Percentiles rank a stretch among this genome's conserved stretches.
These are phyloP conservation scores for Microdochium paspali DNA, from an alignment of 2,329 filamentous ascomycete species.

Conservation along the genomic window DNA sequence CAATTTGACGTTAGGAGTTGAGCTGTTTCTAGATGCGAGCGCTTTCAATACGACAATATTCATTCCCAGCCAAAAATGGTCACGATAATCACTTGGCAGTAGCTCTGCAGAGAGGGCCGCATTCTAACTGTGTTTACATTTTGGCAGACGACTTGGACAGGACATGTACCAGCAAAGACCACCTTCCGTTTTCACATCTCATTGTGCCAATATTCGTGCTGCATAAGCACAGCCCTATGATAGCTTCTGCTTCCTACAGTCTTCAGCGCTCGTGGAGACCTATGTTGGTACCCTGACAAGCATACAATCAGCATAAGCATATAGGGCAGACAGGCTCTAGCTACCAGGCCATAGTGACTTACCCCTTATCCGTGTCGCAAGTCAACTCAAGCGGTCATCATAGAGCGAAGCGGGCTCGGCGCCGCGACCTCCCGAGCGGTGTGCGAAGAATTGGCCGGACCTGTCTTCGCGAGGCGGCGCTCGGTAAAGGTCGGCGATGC, in stretches of 20 bases:
- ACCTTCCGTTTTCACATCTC: neutral
- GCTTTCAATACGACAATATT: too few relatives aligned
- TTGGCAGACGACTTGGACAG: neutral
- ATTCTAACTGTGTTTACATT: neutral
- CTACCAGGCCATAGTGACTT: conserved; percentile 4
- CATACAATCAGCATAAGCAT: neutral
- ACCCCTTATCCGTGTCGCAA: conserved; percentile 18
- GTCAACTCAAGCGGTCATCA: conserved; percentile 52
- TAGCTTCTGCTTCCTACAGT: conserved; percentile 8
- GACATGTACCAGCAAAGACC: conserved; percentile 1
- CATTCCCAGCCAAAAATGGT: too few relatives aligned
- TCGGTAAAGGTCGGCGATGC: conserved; percentile 26
- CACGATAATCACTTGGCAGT: too few relatives aligned
- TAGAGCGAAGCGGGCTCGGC: conserved; percentile 60
- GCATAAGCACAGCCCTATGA: conserved; percentile 12
- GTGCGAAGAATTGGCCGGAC: conserved; percentile 33
- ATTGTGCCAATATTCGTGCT: neutral
- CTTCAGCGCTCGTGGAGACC: conserved; percentile 7
- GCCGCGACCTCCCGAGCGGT: conserved; percentile 41
- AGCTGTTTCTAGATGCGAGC: too few relatives aligned
- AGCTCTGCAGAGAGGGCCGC: neutral
- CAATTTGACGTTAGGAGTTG: too few relatives aligned
- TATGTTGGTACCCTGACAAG: conserved; percentile 6
- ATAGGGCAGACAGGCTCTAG: neutral
- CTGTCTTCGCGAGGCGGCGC: conserved; percentile 36